Base-by-base conservation (phyloP, 148 eudicot genomes). In the Nepenthes gracilis region DNA sequence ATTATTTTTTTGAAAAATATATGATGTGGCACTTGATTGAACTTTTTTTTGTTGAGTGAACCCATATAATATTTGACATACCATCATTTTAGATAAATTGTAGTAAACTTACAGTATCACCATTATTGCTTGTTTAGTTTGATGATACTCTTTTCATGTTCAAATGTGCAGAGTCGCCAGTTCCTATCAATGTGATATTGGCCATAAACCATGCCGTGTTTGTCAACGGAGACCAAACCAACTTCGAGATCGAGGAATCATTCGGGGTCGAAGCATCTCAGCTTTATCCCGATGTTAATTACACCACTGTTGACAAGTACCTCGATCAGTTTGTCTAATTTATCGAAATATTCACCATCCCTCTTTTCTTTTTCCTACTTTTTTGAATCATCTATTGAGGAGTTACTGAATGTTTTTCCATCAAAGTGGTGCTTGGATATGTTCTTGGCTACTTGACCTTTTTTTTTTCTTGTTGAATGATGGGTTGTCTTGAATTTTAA, bases 211-310 rank as follows among this genome's bases (percentile, higher is more conserved):
- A 89, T 59, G 67, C 87, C 0, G 72, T 71, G 12, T 76, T 74
- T 62, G 84, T 86, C 43, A 81, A 71, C 60, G 96, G 93, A 43
- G 82, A 81, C 12, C 83, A 74, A 14, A 72, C 90, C 64, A 66
- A 75, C 63, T 83, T 77, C 47, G 74, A 67, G 51, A 85, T 81
- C 9, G 78, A 86, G 32, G 78, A 89, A 2, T 74, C 85, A 0
- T 72, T 77, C 35, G 87, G 83, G 23, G 81, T 81, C 33, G 93
- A 89, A 69, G 90, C 93, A 58, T 75, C 96, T 13, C 78, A 76
- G 73, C 82, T 89, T 11, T 89, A 86, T 68, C 88, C 94, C 0
- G 94, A 86, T 65, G 84, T 89, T n/a, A 75, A 80, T 58, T 89
- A 85, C 76, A 77, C 80, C 32, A 79, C 83, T 1, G 76, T 81